Percentiles rank a stretch among this genome's conserved stretches.
These are phyloP conservation scores for Phaffomyces opuntiae DNA, from an alignment of 805 yeast species.

Conservation along the genomic window DNA sequence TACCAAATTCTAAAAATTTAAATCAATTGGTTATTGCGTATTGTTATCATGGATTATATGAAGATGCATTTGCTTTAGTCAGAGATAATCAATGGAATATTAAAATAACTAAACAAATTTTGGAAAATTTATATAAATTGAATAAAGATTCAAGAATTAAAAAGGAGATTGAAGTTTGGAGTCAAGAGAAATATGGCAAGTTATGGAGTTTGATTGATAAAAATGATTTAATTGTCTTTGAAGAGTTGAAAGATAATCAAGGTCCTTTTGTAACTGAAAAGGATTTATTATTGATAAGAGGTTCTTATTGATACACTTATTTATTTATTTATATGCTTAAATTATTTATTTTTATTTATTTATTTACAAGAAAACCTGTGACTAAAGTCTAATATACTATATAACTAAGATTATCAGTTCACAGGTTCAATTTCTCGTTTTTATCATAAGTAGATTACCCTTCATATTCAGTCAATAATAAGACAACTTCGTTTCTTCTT, in stretches of 20 bases:
- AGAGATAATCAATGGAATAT: constrained; percentile 38
- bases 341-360: background rate
- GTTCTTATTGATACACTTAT: constrained; percentile 1
- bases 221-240: constrained; percentile 1
- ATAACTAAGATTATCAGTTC: too few species aligned
- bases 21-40: constrained; percentile 62
- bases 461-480: too few species aligned
- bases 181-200: constrained; percentile 24
- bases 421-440: too few species aligned
- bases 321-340: constrained; percentile 4
- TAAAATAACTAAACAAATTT: constrained; percentile 35
- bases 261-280: constrained; percentile 7
- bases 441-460: too few species aligned
- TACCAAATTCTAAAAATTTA: constrained; percentile 45
- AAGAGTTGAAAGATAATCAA: constrained; percentile 1
- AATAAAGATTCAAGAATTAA: constrained; percentile 19
- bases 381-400: too few species aligned
- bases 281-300: constrained; percentile 12
- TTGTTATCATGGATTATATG: constrained; percentile 55
- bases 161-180: constrained; percentile 28
- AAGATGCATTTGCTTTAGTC: constrained; percentile 47
- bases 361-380: background rate
- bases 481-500: too few species aligned
- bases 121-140: constrained; percentile 42
- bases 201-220: constrained; percentile 32